Base-by-base conservation (phyloP, 441 rosid species). In the Francoa sonchifolia region DNA sequence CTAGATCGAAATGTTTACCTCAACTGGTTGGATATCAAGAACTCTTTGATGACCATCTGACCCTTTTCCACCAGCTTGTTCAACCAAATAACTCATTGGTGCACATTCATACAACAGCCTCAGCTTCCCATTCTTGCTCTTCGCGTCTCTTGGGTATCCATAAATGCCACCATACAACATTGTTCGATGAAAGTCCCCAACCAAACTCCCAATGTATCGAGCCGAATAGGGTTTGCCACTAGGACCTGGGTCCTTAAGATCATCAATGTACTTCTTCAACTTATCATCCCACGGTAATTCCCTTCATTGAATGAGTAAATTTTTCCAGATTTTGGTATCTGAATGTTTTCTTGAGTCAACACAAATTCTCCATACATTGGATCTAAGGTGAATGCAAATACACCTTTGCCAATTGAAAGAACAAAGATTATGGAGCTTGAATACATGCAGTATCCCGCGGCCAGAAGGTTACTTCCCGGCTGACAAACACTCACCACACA, bases 51-150 rank as follows among this genome's bases (percentile, higher is more conserved):
- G 90, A 8, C 95, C 97, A 57, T 79, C 94, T 6, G 95, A 84
- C 3, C 95, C 95, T 72, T 89, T 84, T 12, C 95, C 94, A 17
- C 95, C 98, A 3, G 98, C 94, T 73, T 89, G 94, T 66, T 89
- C 95, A 5, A 59, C 95, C 10, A 89, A 80, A 54, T 78, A 89
- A 66, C 97, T 89, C 97, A 89, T 89, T 0, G 95, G 97, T 46
- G 97, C 95, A 46, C 95, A 77, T 46, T 89, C 97, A 25, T 82
- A 84, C 69, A 84, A 57, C 22, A 84, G 79, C 68, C 95, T 84
- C 43, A 89, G 71, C 73, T 84, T 89, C 42, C 95, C 95, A 30
- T 89, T 89, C 69, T 79, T 77, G 74, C 88, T 89, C 70, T 75
- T 84, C 54, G 70, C 61, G 66, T 89, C 95, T 40, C 84, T 82